phyloP scores from a whole-genome alignment of 345 rosid genomes.

The Bruguiera parviflora region DNA sequence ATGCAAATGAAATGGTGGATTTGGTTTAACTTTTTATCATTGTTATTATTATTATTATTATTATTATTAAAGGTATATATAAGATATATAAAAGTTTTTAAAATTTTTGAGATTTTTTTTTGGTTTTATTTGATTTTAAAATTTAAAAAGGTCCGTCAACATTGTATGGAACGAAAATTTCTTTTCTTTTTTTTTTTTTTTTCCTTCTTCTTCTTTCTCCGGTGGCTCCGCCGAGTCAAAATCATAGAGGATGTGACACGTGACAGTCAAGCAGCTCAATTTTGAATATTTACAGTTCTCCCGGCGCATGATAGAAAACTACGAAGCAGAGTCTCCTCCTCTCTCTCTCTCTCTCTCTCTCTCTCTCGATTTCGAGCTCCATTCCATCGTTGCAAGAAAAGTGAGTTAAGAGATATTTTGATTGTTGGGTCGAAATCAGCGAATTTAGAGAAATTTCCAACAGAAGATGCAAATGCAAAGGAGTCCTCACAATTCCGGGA shows the following conservation, averaged over 20 bases:
- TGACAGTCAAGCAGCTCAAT: not conserved
- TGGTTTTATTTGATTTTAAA: too few relatives aligned
- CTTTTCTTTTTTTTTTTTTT: not conserved
- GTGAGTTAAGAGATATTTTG: too few relatives aligned
- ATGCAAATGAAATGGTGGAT: constrained; percentile 35
- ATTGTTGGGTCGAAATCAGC: too few relatives aligned
- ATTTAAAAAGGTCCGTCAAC: not conserved
- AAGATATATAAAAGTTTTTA: too few relatives aligned
- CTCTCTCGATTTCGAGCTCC: not conserved
- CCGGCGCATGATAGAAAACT: not conserved
- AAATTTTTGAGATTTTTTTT: too few relatives aligned
- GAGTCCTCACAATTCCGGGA: too few relatives aligned
- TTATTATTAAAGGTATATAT: too few relatives aligned
- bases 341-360: not conserved
- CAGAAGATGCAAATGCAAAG: too few relatives aligned
- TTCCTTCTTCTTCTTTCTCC: constrained; percentile 4
- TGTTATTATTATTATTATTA: too few relatives aligned
- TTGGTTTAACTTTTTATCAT: not conserved
- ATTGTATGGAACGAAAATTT: constrained; percentile 11
- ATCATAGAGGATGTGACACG: constrained; percentile 20
- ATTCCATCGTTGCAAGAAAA: too few relatives aligned
- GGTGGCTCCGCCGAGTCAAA: constrained; percentile 52
- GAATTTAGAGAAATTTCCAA: too few relatives aligned
- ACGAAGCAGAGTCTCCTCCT: not conserved
- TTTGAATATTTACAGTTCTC: not conserved